These are phyloP conservation scores for Fusarium verticillioides DNA, from an alignment of 2,329 filamentous ascomycete species.

Conservation along the genomic window DNA sequence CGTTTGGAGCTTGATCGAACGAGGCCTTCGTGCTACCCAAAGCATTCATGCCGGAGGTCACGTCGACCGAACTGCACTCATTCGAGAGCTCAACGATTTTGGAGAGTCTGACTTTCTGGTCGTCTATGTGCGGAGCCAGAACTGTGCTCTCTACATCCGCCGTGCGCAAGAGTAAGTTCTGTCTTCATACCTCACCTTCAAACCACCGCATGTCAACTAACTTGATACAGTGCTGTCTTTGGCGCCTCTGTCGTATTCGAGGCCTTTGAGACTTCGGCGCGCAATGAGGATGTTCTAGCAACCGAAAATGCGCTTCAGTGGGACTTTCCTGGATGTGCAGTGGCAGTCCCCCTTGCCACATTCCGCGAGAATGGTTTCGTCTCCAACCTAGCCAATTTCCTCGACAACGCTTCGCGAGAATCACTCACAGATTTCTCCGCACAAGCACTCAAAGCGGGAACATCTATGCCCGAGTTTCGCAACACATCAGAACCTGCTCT, in stretches of 20 bases:
- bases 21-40: conserved; percentile 36
- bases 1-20: conserved; percentile 30
- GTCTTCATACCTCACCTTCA: not conserved
- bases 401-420: conserved; percentile 67
- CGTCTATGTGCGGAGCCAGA: conserved; percentile 43
- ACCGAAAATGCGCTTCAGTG: conserved; percentile 64
- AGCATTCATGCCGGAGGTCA: conserved; percentile 26
- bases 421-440: conserved; percentile 65
- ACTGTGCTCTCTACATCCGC: conserved; percentile 48
- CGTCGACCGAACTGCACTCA: conserved; percentile 31
- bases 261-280: conserved; percentile 68
- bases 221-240: conserved; percentile 34
- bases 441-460: conserved; percentile 62
- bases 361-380: conserved; percentile 42
- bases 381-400: conserved; percentile 58
- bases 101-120: conserved; percentile 31
- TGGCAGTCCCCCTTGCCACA: conserved; percentile 54
- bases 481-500: conserved; percentile 68
- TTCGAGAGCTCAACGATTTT: conserved; percentile 29
- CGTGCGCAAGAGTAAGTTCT: conserved; percentile 43
- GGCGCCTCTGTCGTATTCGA: conserved; percentile 57
- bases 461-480: conserved; percentile 62
- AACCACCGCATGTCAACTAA: not conserved
- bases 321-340: conserved; percentile 68
- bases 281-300: conserved; percentile 62